Evolutionary conservation across 306 rosid species (phyloP).

Genomic region (Fragaria vesca): DNA sequence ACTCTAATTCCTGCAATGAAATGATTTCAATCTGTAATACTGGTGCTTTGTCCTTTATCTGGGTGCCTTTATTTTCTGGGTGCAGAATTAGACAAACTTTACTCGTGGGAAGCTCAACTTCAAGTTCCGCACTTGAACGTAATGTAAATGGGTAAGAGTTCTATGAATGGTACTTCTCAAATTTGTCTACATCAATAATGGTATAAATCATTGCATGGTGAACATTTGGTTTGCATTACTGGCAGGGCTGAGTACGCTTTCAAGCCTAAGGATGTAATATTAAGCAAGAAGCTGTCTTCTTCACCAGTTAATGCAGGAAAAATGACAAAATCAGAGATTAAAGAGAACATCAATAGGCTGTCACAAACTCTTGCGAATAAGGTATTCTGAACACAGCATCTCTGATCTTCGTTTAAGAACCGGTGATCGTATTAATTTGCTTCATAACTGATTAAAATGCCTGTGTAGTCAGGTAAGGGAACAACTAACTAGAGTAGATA

Average conservation of each 20-base stretch:
- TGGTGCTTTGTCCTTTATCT: neutral
- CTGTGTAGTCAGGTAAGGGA: neutral
- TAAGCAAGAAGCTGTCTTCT: slow-evolving; percentile 38
- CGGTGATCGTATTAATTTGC: neutral
- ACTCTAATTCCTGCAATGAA: neutral
- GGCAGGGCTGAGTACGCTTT: slow-evolving; percentile 70
- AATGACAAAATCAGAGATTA: slow-evolving; percentile 58
- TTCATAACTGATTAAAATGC: neutral
- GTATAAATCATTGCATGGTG: slow-evolving; percentile 3
- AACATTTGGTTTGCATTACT: slow-evolving; percentile 20
- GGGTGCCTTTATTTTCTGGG: slow-evolving; percentile 15
- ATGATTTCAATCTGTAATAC: neutral
- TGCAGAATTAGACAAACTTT: slow-evolving; percentile 36
- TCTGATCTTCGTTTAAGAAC: neutral
- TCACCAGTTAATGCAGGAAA: slow-evolving; percentile 51
- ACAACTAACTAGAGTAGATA: neutral
- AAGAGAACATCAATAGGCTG: slow-evolving; percentile 60
- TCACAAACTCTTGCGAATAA: slow-evolving; percentile 54
- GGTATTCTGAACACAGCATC: slow-evolving; percentile 39
- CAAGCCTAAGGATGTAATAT: slow-evolving; percentile 69
- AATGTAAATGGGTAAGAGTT: slow-evolving; percentile 52
- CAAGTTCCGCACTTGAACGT: slow-evolving; percentile 43
- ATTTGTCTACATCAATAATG: slow-evolving; percentile 1
- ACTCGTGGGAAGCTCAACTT: slow-evolving; percentile 38
- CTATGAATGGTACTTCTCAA: neutral